These are phyloP conservation scores for Curvularia sp. DNA, from an alignment of 2,329 filamentous ascomycete genomes.

Conservation along the genomic window DNA sequence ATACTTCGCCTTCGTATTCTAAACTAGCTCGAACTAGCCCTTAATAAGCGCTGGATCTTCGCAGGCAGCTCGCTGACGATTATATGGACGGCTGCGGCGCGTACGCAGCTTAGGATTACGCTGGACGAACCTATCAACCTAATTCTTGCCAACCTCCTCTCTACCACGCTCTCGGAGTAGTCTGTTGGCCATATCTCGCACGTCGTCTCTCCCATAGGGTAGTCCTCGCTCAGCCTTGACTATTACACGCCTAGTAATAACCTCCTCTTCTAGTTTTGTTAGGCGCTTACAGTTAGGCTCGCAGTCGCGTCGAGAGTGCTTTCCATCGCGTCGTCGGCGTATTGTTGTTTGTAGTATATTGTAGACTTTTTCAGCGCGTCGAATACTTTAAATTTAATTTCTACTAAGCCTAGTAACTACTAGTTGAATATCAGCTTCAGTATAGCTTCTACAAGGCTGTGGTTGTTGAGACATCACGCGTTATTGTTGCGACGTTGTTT, in stretches of 20 bases:
- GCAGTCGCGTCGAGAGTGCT: slow-evolving; percentile 19
- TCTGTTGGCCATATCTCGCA: not conserved
- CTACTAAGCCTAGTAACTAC: not conserved
- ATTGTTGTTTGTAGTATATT: slow-evolving; percentile 2
- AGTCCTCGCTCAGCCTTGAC: too few species aligned
- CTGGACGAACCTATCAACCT: slow-evolving; percentile 23
- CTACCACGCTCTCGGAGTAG: slow-evolving; percentile 13
- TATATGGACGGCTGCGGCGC: too few species aligned
- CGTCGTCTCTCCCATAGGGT: not conserved
- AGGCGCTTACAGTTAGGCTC: slow-evolving; percentile 24
- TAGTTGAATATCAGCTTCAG: slow-evolving; percentile 14
- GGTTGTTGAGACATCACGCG: slow-evolving; percentile 14
- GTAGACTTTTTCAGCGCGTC: slow-evolving; percentile 10
- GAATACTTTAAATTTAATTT: not conserved
- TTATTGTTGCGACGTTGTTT: too few species aligned
- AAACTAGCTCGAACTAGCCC: too few species aligned
- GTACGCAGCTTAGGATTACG: slow-evolving; percentile 19
- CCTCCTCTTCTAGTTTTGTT: slow-evolving; percentile 25
- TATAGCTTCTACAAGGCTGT: not conserved
- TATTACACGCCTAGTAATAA: too few species aligned
- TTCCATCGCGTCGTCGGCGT: not conserved
- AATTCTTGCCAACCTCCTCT: slow-evolving; percentile 20
- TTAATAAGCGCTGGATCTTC: too few species aligned
- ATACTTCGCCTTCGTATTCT: too few species aligned
- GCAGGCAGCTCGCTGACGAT: too few species aligned